Evolutionary conservation across 148 eudicot species (phyloP), one percentile per base, ranked within the genome.

Genomic region (Diospyros lotus): DNA sequence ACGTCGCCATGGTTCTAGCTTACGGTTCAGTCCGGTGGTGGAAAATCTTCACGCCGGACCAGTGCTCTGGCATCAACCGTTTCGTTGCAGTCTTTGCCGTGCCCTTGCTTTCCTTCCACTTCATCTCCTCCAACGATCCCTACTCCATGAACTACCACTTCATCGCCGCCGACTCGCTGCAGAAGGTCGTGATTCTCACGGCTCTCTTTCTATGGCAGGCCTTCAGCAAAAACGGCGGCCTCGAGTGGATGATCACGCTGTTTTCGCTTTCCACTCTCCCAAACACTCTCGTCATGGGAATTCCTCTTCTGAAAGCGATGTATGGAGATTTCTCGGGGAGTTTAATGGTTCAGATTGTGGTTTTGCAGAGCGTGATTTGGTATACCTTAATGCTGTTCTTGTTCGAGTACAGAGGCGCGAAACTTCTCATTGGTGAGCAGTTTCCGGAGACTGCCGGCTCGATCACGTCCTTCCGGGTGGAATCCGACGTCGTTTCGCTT

Each of bases 11-110:
- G 99, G 75, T 92, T 43, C 76, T 95, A 64, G 99, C 99, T 58
- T 95, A 95, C 66, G 99, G 97, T 0, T 95, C 99, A 0, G 99
- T 95, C 40, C 66, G 87, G 44, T 95, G 99, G 99, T 95, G 99
- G 99, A 89, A 88, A 79, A 95, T 93, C 86, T 95, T 95, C 85
- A 92, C 99, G 3, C 98, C 99, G 0, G 98, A 93, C 59, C 99
- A 95, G 58, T 95, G 99, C 84, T 90, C 99, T 1, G 99, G 99
- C 9, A 95, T 95, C 73, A 95, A 95, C 82, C 94, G 97, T 0
- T 95, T 95, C 17, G 99, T 95, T 0, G 99, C 98, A 0, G 94
- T 93, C 9, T 95, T 95, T 48, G 99, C 98, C 0, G 97, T 95
- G 4, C 99, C 99, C 0, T 78, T 95, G 2, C 97, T 95, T 0